Evolutionary conservation across 2,329 filamentous ascomycete genomes (phyloP), one percentile per base, ranked within the genome.

Genomic region (Xylariales sp.): DNA sequence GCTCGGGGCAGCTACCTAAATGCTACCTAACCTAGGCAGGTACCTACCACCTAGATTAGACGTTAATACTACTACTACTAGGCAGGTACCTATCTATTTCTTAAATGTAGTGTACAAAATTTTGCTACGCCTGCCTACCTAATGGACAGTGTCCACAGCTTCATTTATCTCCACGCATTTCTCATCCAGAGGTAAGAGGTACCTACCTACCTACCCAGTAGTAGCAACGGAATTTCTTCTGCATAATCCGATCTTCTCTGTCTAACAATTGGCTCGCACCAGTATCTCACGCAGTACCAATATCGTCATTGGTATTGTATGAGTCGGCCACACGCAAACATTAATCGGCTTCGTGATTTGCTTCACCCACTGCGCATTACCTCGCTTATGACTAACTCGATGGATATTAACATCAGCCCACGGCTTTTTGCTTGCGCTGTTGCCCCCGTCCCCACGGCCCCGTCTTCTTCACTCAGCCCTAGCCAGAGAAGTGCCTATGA

Each of bases 351-450:
- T 62, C 9, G 28, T 48, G 18, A 30, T 53, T 62, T 45, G 43
- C 34, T 65, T 62, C 62, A 50, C 32, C 23, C 12, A 32, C 52
- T 62, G 52, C 52, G 23, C 36, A 52, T 61, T 62, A 34, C 54
- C 56, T 61, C 55, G 43, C 48, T 63, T 34, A 60, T 67, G 45
- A 62, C 53, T 61, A 39, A 63, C 36, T 64, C 9, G 36, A 59
- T 57, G 36, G 63, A 63, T 52, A 67, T 58, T 58, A 62, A 62
- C 60, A 55, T 62, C 57, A 66, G 53, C 60, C 61, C 41, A 62
- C 53, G 54, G 46, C 50, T 57, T 64, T 59, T 64, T 59, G 65
- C 68, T 69, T 54, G 65, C 56, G 62, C 68, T 61, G 50, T 63
- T 46, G 34, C 49, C 49, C 52, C 23, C 23, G 23, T 23, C 23